Evolutionary conservation across 2,329 filamentous ascomycete species (phyloP).

Genomic region (Oidium heveae): DNA sequence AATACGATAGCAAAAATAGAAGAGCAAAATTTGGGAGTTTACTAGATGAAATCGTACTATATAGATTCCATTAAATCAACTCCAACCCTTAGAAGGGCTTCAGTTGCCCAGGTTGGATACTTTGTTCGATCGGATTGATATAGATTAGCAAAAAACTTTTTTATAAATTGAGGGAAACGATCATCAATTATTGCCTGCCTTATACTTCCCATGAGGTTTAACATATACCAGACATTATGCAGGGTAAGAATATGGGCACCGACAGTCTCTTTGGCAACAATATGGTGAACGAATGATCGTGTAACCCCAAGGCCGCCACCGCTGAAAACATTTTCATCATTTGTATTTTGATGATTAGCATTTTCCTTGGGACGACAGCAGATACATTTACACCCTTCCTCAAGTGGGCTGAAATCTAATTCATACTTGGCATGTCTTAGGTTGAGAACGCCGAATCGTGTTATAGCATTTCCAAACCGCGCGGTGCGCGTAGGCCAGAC

Average conservation of each 20-base stretch:
- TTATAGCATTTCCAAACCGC: constrained; percentile 86
- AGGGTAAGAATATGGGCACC: constrained; percentile 68
- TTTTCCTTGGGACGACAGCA: constrained; percentile 41
- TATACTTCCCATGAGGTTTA: constrained; percentile 54
- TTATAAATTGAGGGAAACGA: constrained; percentile 52
- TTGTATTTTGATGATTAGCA: background rate
- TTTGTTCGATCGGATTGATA: constrained; percentile 36
- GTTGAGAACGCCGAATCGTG: constrained; percentile 57
- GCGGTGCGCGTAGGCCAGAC: constrained; percentile 96
- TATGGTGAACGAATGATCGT: constrained; percentile 72
- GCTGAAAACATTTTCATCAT: background rate
- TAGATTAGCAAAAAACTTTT: constrained; percentile 48
- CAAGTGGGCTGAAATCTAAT: constrained; percentile 59
- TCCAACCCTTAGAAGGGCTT: constrained; percentile 52
- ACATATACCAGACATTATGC: constrained; percentile 85
- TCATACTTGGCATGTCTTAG: constrained; percentile 53
- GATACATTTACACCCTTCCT: constrained; percentile 56
- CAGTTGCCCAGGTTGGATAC: constrained; percentile 67
- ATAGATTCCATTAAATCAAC: constrained; percentile 35
- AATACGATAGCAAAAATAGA: no score
- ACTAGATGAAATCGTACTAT: no score
- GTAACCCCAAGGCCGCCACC: constrained; percentile 54
- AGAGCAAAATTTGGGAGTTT: no score
- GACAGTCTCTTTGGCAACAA: constrained; percentile 82
- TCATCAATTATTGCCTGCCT: constrained; percentile 63